Evolutionary conservation across 148 eudicot genomes (phyloP), one percentile per base, ranked within the genome.

Genomic region (Selenicereus undatus): DNA sequence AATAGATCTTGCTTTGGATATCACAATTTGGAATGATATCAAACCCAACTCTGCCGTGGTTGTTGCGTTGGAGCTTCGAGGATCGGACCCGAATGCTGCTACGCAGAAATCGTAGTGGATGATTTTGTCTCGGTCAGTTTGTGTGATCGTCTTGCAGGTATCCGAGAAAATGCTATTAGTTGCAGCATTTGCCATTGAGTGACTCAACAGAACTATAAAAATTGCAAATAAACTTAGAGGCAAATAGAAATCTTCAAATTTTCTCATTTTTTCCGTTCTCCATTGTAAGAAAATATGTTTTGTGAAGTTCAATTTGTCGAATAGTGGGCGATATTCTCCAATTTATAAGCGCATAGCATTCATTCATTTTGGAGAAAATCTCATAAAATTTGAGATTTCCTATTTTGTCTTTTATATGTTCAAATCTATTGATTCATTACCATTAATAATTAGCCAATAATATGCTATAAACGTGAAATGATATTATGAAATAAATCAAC

Each of bases 101-200:
- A 80, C 74, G 62, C 86, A 84, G 60, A 80, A 80, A 14, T 84
- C 76, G 16, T 80, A 76, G 8, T 84, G 72, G 74, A 76, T 11
- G 2, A 32, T 32, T 21, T n/a, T 29, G 32, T 32, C 32, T 1
- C 80, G 83, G 74, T 80, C 74, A 13, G 60, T 39, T 58, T 60
- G 36, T 30, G 83, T 80, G 32, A 84, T 60, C 39, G 60, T 77
- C 66, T 22, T 72, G 30, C 84, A 82, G 29, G 73, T 78, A 12
- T 77, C 66, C 10, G 36, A 43, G 11, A 82, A 77, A 32, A 82
- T 42, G 21, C 39, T 32, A 32, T 32, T 77, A 11, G 50, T 74
- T 18, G 77, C 80, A 32, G 2, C 32, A 32, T 32, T 32, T 32
- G 21, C 75, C 77, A 54, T 77, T 45, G 11, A 29, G 42, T 0